Base-by-base conservation (phyloP, 192 early-diverging fungal species). In the Mortierella alpina region DNA sequence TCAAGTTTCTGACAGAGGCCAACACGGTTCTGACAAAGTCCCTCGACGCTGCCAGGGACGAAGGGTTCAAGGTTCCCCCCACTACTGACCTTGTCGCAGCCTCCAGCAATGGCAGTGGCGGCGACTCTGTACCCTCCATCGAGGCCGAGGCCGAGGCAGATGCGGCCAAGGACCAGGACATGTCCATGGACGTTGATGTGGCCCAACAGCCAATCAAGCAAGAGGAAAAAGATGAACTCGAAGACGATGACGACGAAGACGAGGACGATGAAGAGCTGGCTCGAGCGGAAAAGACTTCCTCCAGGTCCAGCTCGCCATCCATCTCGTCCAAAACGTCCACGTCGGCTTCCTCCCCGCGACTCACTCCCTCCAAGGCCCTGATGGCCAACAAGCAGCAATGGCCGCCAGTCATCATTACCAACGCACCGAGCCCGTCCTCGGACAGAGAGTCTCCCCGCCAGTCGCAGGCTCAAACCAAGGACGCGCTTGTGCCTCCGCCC, bases 1-100 rank as follows among this genome's bases (percentile, higher is more conserved):
- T 80, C 77, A 80, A 72, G 59, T 80, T 68, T 64, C 41, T 80
- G 64, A 56, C 65, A 31, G 65, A 80, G 15, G 39, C 59, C 23
- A 72, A 72, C 46, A 11, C 40, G 15, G 44, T 41, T 0, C 60
- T 80, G 12, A 54, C 42, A 14, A 72, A 49, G 40, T 52, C 70
- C 3, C 52, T 80, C 10, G 50, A 62, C 18, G 42, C 40, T 4
- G 59, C 70, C 65, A 72, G 68, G 59, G 60, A 49, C 10, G 14
- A 67, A 11, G 69, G 65, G n/a, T 66, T 67, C 23, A 42, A 59
- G 7, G 7, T 70, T 10, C 40, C 48, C 13, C 9, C 14, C 13
- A 41, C 48, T 14, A 41, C 20, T 5, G 67, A 62, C 1, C 12
- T 49, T 7, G 31, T 44, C 41, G 48, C 39, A 39, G 1, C 54